phyloP scores from a whole-genome alignment of 768 basidiomycete genomes.

The Lactifluus piperatus region DNA sequence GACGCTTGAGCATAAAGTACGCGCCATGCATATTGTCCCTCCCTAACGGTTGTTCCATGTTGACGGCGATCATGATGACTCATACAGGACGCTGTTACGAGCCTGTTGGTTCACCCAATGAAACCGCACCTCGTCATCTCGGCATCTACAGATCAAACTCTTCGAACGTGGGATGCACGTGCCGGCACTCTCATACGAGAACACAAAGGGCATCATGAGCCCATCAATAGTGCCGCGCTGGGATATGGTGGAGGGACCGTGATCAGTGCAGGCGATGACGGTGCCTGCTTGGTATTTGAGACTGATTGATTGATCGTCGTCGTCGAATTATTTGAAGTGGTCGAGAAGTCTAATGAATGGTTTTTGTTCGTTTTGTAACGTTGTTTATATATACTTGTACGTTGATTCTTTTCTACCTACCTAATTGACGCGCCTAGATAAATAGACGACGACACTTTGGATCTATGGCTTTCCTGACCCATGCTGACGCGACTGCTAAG shows the following conservation, averaged over 20 bases:
- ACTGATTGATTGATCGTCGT: too few relatives aligned
- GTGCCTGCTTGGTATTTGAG: conserved; percentile 76
- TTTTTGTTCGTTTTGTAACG: too few relatives aligned
- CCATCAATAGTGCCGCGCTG: conserved; percentile 68
- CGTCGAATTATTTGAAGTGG: too few relatives aligned
- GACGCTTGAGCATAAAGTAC: conserved; percentile 74
- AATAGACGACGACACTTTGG: too few relatives aligned
- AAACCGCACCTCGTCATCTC: conserved; percentile 74
- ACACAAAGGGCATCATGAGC: conserved; percentile 75
- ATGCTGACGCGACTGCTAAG: too few relatives aligned
- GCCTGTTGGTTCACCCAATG: conserved; percentile 60
- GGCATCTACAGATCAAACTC: conserved; percentile 76
- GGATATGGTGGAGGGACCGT: conserved; percentile 63
- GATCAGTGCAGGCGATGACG: conserved; percentile 88
- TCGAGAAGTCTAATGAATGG: too few relatives aligned
- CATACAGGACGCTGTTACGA: conserved; percentile 77
- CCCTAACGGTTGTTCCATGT: not conserved
- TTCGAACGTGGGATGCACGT: conserved; percentile 90
- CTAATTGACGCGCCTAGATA: too few relatives aligned
- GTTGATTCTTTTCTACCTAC: too few relatives aligned
- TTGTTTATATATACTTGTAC: too few relatives aligned
- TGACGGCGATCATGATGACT: not conserved
- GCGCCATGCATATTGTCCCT: conserved; percentile 21
- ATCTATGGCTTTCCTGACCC: too few relatives aligned
- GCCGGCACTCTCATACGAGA: conserved; percentile 69